These are phyloP conservation scores for Sesbania bispinosa DNA, from an alignment of 306 rosid genomes.

Conservation along the genomic window DNA sequence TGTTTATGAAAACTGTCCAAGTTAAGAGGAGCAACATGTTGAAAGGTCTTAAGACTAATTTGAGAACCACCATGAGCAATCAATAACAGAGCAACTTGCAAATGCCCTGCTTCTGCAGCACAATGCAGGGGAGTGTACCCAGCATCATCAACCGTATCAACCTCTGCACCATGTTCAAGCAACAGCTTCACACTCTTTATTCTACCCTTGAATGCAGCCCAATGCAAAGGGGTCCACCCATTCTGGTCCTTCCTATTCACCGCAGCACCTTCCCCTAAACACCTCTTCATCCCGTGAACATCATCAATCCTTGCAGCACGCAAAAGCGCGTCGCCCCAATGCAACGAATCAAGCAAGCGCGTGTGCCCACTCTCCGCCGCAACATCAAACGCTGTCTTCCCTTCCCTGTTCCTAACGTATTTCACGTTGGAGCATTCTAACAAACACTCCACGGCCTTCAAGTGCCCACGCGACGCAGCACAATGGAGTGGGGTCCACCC, in stretches of 20 bases:
- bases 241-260: conserved; percentile 70
- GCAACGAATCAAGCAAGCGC: conserved; percentile 45
- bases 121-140: conserved; percentile 71
- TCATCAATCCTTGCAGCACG: conserved; percentile 66
- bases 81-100: conserved; percentile 51
- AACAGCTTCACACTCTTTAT: conserved; percentile 58
- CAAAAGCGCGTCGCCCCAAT: conserved; percentile 48
- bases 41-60: conserved; percentile 29
- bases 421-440: conserved; percentile 52
- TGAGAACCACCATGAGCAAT: conserved; percentile 51
- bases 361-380: conserved; percentile 52
- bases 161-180: conserved; percentile 62
- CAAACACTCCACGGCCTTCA: conserved; percentile 46
- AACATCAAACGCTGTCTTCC: conserved; percentile 55
- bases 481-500: conserved; percentile 73
- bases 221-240: conserved; percentile 85
- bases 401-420: conserved; percentile 42
- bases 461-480: conserved; percentile 62
- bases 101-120: conserved; percentile 72
- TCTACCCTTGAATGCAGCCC: conserved; percentile 87
- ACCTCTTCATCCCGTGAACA: conserved; percentile 47
- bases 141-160: conserved; percentile 54
- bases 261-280: conserved; percentile 54
- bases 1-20: conserved; percentile 14
- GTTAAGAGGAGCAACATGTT: conserved; percentile 11